phyloP scores from a whole-genome alignment of 257 asterid genomes.

The Verbena officinalis region DNA sequence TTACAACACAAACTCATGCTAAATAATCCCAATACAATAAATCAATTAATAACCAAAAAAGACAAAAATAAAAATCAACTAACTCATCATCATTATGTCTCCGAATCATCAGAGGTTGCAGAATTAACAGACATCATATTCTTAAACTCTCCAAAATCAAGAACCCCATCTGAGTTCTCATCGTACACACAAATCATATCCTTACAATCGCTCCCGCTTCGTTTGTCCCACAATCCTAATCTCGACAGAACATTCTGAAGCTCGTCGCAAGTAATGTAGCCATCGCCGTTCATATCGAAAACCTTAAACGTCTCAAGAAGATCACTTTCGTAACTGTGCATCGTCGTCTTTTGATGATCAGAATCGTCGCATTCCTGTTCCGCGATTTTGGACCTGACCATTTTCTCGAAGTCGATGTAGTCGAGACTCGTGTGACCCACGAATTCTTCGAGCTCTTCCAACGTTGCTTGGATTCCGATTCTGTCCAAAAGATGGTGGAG shows the following conservation, averaged over 20 bases:
- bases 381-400: constrained; percentile 29
- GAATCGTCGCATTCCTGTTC: neutral
- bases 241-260: constrained; percentile 48
- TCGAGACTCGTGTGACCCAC: constrained; percentile 47
- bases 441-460: constrained; percentile 56
- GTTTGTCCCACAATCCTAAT: constrained; percentile 48
- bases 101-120: constrained; percentile 22
- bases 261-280: constrained; percentile 63
- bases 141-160: constrained; percentile 76
- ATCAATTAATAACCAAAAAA: neutral
- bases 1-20: neutral
- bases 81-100: neutral
- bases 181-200: constrained; percentile 61
- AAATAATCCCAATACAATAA: neutral
- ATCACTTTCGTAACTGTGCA: constrained; percentile 34
- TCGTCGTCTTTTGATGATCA: neutral
- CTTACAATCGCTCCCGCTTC: constrained; percentile 46
- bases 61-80: too few relatives aligned
- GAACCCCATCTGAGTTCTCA: constrained; percentile 62
- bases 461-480: constrained; percentile 39
- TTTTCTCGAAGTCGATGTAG: constrained; percentile 50
- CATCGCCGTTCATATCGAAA: constrained; percentile 61
- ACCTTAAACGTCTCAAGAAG: constrained; percentile 55
- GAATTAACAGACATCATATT: constrained; percentile 59
- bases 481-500: constrained; percentile 46